Percentiles rank a stretch among this genome's conserved stretches.
phyloP scores from a whole-genome alignment of 2,329 filamentous ascomycete species.

The Aspergillus terreus region DNA sequence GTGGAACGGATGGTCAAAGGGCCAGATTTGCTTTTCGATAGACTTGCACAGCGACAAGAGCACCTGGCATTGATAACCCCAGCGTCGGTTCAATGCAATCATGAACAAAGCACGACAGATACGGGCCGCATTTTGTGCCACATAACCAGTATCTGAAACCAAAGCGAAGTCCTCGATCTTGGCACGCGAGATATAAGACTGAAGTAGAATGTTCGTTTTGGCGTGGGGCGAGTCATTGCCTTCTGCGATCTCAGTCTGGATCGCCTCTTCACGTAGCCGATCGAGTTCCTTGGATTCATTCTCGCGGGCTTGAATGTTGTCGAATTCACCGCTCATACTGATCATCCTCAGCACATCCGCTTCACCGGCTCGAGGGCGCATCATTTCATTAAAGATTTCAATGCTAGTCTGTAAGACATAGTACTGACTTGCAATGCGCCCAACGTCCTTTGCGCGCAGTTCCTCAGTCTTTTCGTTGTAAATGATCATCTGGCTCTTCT shows the following conservation, averaged over 20 bases:
- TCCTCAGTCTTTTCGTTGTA: slow-evolving; percentile 95
- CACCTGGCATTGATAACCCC: slow-evolving; percentile 93
- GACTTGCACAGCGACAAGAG: slow-evolving; percentile 91
- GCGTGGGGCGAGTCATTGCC: slow-evolving; percentile 66
- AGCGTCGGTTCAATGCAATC: slow-evolving; percentile 90
- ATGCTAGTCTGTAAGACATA: slow-evolving; percentile 93
- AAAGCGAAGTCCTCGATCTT: slow-evolving; percentile 91
- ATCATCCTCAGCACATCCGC: slow-evolving; percentile 95
- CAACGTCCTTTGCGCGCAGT: slow-evolving; percentile 88
- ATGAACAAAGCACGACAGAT: slow-evolving; percentile 95
- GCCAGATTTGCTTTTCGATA: slow-evolving; percentile 94
- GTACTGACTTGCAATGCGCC: slow-evolving; percentile 93
- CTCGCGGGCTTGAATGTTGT: slow-evolving; percentile 91
- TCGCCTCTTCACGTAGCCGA: slow-evolving; percentile 64
- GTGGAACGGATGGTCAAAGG: slow-evolving; percentile 88
- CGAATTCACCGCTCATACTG: slow-evolving; percentile 94
- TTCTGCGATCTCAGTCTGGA: slow-evolving; percentile 75
- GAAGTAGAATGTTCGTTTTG: slow-evolving; percentile 93
- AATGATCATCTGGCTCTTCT: slow-evolving; percentile 97
- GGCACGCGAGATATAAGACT: slow-evolving; percentile 86
- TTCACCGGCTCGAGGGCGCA: slow-evolving; percentile 80
- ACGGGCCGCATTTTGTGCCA: slow-evolving; percentile 90
- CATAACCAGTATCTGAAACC: slow-evolving; percentile 86
- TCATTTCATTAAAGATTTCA: slow-evolving; percentile 94
- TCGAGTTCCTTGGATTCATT: slow-evolving; percentile 85